These are phyloP conservation scores for Beauveria rudraprayagi DNA, from an alignment of 2,329 filamentous ascomycete genomes.

Conservation along the genomic window DNA sequence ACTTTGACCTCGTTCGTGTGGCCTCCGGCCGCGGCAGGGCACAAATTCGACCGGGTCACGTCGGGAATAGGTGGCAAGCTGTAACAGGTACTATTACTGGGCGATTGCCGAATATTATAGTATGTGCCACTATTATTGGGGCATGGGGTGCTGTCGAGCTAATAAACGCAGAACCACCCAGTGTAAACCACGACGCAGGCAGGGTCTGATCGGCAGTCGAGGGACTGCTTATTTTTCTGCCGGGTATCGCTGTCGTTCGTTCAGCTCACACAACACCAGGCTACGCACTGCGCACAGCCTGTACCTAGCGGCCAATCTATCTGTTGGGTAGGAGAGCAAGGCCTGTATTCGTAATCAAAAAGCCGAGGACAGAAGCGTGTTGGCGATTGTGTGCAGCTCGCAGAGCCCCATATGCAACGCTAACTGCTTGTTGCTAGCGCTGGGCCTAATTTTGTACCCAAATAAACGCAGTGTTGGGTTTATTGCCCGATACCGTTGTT, in stretches of 20 bases:
- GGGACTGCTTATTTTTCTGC: background rate
- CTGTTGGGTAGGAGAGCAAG: background rate
- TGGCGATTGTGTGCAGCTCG: background rate
- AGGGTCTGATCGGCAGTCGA: background rate
- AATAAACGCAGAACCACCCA: background rate
- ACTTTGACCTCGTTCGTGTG: background rate
- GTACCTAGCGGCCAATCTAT: background rate
- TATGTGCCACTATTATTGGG: background rate
- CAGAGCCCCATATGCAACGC: background rate
- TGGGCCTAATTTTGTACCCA: background rate
- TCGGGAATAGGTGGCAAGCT: background rate
- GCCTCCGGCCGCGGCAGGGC: background rate
- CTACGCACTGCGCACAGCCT: background rate
- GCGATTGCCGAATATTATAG: background rate
- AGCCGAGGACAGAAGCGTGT: background rate
- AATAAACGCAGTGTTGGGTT: background rate
- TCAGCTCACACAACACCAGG: background rate
- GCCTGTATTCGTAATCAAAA: background rate
- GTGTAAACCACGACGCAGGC: background rate
- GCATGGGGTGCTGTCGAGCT: too few relatives aligned
- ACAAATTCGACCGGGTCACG: background rate
- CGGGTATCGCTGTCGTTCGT: background rate
- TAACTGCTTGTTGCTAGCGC: background rate
- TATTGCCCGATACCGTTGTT: background rate
- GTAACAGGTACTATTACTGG: background rate